phyloP scores from a whole-genome alignment of 257 asterid genomes.

The Penstemon newberryi region DNA sequence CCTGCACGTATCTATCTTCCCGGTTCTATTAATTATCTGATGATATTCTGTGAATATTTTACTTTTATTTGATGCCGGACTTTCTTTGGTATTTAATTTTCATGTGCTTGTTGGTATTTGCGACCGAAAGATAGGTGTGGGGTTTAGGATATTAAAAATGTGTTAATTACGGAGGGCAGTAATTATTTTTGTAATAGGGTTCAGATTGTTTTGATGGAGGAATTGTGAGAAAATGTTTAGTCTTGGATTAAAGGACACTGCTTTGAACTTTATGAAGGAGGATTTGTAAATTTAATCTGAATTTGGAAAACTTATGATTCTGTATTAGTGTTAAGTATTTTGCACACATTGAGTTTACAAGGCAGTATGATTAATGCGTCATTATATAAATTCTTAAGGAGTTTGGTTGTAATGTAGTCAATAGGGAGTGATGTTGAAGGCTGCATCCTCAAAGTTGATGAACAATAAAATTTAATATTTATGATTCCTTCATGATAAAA shows the following conservation, averaged over 20 bases:
- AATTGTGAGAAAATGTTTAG: background rate
- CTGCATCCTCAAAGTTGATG: background rate
- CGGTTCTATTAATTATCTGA: background rate
- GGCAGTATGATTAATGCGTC: background rate
- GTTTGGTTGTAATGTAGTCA: background rate
- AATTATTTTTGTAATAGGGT: background rate
- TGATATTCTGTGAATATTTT: background rate
- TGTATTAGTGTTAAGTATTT: background rate
- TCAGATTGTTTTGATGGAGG: too few relatives aligned
- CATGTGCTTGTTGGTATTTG: background rate
- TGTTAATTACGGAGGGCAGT: background rate
- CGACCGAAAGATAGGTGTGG: background rate
- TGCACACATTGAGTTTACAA: background rate
- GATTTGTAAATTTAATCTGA: background rate
- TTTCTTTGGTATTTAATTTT: background rate
- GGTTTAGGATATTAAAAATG: constrained; percentile 14
- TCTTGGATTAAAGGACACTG: background rate
- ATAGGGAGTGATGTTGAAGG: constrained; percentile 2
- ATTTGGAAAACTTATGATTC: background rate
- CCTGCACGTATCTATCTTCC: background rate
- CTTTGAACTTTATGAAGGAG: background rate
- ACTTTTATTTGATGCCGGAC: background rate
- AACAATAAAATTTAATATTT: background rate
- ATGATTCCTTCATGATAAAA: background rate
- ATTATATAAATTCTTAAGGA: background rate